Evolutionary conservation across 2,329 filamentous ascomycete genomes (phyloP), one percentile per base, ranked within the genome.

Genomic region (Verticillium zaregamsianum): DNA sequence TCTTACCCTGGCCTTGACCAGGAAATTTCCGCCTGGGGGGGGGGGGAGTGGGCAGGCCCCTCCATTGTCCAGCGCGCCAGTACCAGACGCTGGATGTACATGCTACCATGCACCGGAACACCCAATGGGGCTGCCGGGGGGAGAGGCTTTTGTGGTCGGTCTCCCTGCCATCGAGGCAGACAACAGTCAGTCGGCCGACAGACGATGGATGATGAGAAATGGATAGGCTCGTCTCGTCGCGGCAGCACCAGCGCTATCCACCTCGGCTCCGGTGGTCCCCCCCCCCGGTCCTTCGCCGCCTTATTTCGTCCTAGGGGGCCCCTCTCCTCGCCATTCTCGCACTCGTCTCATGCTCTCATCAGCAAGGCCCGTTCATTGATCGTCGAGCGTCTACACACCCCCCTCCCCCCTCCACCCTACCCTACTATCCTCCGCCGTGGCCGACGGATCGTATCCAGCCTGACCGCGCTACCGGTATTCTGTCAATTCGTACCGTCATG

Each of bases 251-350:
- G 17, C 57, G 35, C 35, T 45, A 40, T 45, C 57, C 35, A 40
- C 35, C n/a, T 49, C 40, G 40, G 40, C 40, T 49, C 40, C 57
- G 57, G 35, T 58, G 35, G n/a, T 39, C 12, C 33, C 23, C 56
- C 56, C 33, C 35, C 57, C 57, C 28, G 39, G 57, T 49, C 57
- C 31, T 39, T 25, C 35, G 39, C 57, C 57, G 57, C 57, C 57
- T 40, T 58, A 58, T 40, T 40, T 58, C 37, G 57, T 45, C 35
- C 14, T 45, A 45, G 57, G 57, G 57, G 11, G 23, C 57, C 57
- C 57, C 55, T 35, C 28, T 23, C 25, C 49, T n/a, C 57, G 57
- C 40, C 57, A 49, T 40, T 45, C 57, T 31, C 57, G 32, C 23
- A 20, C 55, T 40, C 33, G 55, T 37, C 35, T 40, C 55, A 32